Base-by-base conservation (phyloP, 108 stramenopile species). In the Chaetoceros tenuissimus region DNA sequence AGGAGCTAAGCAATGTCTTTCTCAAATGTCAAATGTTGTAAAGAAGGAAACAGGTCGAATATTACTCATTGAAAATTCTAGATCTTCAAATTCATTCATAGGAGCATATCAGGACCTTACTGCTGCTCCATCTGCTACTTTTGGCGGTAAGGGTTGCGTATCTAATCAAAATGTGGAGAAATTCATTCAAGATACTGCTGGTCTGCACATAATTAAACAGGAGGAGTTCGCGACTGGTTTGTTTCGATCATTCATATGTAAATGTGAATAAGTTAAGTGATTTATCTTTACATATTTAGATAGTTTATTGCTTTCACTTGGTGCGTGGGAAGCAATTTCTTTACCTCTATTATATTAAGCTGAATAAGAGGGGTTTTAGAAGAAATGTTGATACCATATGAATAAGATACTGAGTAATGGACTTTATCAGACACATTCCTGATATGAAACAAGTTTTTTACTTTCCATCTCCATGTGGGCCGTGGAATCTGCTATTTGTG, bases 111-210 rank as follows among this genome's bases (percentile, higher is more conserved):
- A 89, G 59, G 92, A 93, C 60, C 13, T 69, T 2, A 93, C 92
- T 3, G 87, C 92, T 3, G 56, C 66, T 20, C 48, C 76, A 7
- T 87, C 87, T 1, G 84, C 87, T 19, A 59, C 66, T n/a, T 44
- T 73, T 10, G 92, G 92, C 34, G 92, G 92, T 7, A 89, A 87
- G 59, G 91, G 92, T 18, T 93, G 92, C 57, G 53, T 89, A 31
- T 89, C 88, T 78, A 89, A 93, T 67, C 87, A 89, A 70, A 63
- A 93, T 66, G 92, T 93, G 0, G 53, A 55, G 21, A 56, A 66
- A 25, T 72, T 92, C 73, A 82, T 87, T 58, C 30, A 58, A 48
- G 26, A 63, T 46, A 81, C 72, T 0, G 47, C 54, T 3, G 68
- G 67, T 28, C 31, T 84, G 58, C 24, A 59, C 27, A 79, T 87